Conservation (phyloP, 2,329 filamentous ascomycete species). For the Neonectria coccinea region DNA sequence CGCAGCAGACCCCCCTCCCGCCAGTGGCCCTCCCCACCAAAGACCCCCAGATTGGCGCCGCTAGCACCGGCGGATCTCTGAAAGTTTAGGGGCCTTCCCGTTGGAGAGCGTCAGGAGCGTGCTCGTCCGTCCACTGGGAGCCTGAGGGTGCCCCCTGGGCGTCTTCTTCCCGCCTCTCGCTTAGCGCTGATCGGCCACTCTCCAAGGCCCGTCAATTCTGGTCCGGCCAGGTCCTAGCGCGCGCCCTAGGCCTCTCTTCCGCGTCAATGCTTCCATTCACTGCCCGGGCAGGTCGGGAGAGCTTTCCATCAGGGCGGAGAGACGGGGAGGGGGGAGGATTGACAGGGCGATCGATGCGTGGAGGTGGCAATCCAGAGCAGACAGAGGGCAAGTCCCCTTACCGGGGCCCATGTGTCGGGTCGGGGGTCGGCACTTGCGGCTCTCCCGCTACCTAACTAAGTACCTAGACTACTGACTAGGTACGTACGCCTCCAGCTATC, state of each 20-base stretch:
- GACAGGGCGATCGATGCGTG: slow-evolving; percentile 2
- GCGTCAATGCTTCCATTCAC: slow-evolving; percentile 14
- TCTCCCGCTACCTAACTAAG: slow-evolving; percentile 6
- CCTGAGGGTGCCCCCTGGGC: slow-evolving; percentile 9
- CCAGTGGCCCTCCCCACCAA: slow-evolving; percentile 21
- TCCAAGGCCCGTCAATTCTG: slow-evolving; percentile 18
- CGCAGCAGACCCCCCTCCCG: neutral
- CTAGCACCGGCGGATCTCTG: slow-evolving; percentile 44
- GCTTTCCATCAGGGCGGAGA: slow-evolving; percentile 4
- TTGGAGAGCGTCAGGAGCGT: slow-evolving; percentile 11
- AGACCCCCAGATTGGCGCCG: slow-evolving; percentile 49
- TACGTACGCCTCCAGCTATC: neutral
- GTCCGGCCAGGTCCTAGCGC: slow-evolving; percentile 37
- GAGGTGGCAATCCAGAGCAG: slow-evolving; percentile 7
- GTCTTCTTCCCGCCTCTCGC: slow-evolving; percentile 40
- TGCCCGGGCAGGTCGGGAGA: slow-evolving; percentile 1
- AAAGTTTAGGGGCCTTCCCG: slow-evolving; percentile 44
- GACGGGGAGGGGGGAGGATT: neutral
- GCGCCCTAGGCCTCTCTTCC: slow-evolving; percentile 31
- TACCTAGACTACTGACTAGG: no score
- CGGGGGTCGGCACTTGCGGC: slow-evolving; percentile 17
- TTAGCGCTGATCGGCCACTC: slow-evolving; percentile 46
- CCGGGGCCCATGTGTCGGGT: slow-evolving; percentile 18
- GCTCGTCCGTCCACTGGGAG: slow-evolving; percentile 10
- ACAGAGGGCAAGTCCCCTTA: slow-evolving; percentile 5